A percentile compares a stretch with the other conserved stretches of the same genome.
These are phyloP conservation scores for Aspergillus ostianus DNA, from an alignment of 495 filamentous ascomycete genomes.

Conservation along the genomic window DNA sequence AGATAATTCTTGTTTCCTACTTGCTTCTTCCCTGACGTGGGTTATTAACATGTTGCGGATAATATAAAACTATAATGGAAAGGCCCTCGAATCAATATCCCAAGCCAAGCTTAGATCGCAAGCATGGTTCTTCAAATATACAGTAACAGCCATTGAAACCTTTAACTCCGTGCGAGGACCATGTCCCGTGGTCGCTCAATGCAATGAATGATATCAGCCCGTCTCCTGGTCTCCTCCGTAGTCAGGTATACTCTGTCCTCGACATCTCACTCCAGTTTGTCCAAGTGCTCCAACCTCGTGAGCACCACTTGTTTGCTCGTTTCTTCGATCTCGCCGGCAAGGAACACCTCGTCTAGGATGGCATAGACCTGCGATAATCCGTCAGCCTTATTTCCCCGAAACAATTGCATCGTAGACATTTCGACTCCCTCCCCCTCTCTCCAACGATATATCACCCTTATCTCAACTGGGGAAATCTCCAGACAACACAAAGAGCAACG, in stretches of 20 bases:
- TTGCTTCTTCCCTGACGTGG: neutral
- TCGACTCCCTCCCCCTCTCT: neutral
- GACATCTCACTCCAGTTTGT: constrained; percentile 77
- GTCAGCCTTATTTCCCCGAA: neutral
- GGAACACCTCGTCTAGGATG: constrained; percentile 94
- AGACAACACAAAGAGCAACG: constrained; percentile 7
- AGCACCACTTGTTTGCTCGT: constrained; percentile 97
- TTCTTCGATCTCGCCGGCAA: constrained; percentile 97
- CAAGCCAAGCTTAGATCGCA: neutral
- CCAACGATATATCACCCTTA: neutral
- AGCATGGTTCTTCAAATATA: constrained; percentile 5
- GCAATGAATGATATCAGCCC: constrained; percentile 5
- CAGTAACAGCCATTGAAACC: constrained; percentile 7
- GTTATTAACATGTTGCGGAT: neutral
- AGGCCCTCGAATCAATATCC: constrained; percentile 1
- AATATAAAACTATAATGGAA: constrained; percentile 1
- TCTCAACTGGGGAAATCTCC: neutral
- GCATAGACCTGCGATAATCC: constrained; percentile 75
- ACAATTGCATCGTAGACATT: neutral
- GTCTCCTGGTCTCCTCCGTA: neutral
- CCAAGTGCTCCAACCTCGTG: constrained; percentile 89
- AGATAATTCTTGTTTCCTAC: too few relatives aligned
- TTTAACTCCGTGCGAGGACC: constrained; percentile 22
- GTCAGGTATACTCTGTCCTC: neutral
- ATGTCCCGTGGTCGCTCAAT: constrained; percentile 19